Percentiles rank a stretch among this genome's conserved stretches.
These are phyloP conservation scores for Pseudocercospora macadamiae DNA, from an alignment of 2,329 filamentous ascomycete genomes.

Conservation along the genomic window DNA sequence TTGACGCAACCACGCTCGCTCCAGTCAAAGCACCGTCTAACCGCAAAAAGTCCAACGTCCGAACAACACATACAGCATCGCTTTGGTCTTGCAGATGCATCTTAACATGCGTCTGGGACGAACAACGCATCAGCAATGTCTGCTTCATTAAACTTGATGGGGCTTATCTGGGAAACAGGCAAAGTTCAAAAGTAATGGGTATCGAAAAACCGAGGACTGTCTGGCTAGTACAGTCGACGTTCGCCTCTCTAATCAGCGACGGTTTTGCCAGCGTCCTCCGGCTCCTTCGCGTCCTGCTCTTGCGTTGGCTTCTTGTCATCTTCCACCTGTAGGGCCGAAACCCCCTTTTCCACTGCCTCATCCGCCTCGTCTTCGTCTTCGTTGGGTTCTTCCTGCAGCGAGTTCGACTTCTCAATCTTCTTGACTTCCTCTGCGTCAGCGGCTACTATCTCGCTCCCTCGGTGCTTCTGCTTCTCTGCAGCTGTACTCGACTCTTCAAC, in stretches of 20 bases:
- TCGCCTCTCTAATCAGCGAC: slow-evolving; percentile 1
- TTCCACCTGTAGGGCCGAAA: slow-evolving; percentile 2
- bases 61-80: no score
- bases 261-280: slow-evolving; percentile 10
- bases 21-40: background rate
- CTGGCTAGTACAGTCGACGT: no score
- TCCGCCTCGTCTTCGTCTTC: slow-evolving; percentile 25
- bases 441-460: slow-evolving; percentile 17
- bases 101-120: no score
- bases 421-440: slow-evolving; percentile 24
- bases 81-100: no score
- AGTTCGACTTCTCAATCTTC: slow-evolving; percentile 19
- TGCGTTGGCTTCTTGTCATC: slow-evolving; percentile 26
- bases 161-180: no score
- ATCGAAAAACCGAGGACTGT: no score
- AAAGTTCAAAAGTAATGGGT: no score
- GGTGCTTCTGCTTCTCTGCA: slow-evolving; percentile 17
- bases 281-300: slow-evolving; percentile 17
- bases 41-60: no score
- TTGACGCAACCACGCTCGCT: background rate
- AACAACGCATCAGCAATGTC: no score
- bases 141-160: no score
- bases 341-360: slow-evolving; percentile 32
- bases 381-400: slow-evolving; percentile 9
- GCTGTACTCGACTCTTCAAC: slow-evolving; percentile 7